Evolutionary conservation across 257 asterid genomes (phyloP), one percentile per base, ranked within the genome.

Genomic region (Prunella vulgaris): DNA sequence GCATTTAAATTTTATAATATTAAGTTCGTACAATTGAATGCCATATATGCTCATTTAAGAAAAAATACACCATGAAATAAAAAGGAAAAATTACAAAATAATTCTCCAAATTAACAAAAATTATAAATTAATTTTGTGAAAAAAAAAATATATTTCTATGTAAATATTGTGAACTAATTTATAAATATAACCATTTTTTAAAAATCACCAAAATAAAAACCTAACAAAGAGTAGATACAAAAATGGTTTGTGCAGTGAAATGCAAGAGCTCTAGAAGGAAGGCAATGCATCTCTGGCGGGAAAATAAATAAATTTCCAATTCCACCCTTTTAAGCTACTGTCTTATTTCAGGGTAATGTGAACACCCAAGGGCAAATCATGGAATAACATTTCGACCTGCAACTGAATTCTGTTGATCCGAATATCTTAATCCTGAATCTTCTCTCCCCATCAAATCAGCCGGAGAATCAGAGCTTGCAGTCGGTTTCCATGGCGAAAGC

Each of bases 401-500:
- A 57, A 74, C 78, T n/a, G 66, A 46, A 74, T 69, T 64, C 74
- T 8, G 77, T 74, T 72, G 4, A 60, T 51, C 59, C 66, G n/a
- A 37, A 30, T 12, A 20, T 57, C 79, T 35, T 9, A 28, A 4
- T 13, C 56, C 61, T 10, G 14, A 28, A 20, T 21, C 30, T 3
- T 53, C 21, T 46, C 53, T n/a, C 53, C 14, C 51, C 17, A 0
- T 10, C 17, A 49, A 49, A 5, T 10, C 58, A 51, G 5, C 24
- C 8, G 5, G n/a, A 52, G 59, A 52, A 52, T 2, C 27, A 57
- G 46, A 53, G 53, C 69, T 35, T 7, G 42, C 58, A 22, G 35
- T 70, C 28, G 20, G n/a, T 8, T 74, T 75, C 73, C 57, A 84
- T 84, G 86, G 82, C 69, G 62, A 84, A 64, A 71, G 18, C 85